These are phyloP conservation scores for Cercis canadensis DNA, from an alignment of 306 rosid genomes.

Conservation along the genomic window DNA sequence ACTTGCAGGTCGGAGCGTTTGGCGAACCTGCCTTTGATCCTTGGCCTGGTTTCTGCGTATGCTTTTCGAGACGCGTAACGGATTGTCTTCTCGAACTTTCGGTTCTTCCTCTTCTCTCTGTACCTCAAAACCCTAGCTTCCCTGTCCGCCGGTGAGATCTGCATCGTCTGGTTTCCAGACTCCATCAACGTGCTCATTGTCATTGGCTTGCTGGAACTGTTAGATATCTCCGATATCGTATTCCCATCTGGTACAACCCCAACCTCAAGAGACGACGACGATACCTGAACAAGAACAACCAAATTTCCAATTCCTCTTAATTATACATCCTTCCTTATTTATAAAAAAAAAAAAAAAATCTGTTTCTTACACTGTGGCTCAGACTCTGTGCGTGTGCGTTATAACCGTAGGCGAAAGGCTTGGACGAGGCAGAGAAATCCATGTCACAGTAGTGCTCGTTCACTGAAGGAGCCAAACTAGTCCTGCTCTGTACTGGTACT, in stretches of 20 bases:
- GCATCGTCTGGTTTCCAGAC: constrained; percentile 47
- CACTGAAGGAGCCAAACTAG: constrained; percentile 25
- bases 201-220: constrained; percentile 45
- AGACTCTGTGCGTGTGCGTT: constrained; percentile 53
- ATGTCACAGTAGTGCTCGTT: constrained; percentile 52
- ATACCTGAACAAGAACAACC: constrained; percentile 54
- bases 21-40: constrained; percentile 96
- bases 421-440: constrained; percentile 49
- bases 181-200: constrained; percentile 17
- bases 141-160: constrained; percentile 75
- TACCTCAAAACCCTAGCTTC: constrained; percentile 96
- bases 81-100: constrained; percentile 96
- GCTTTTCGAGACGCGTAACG: constrained; percentile 96
- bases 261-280: constrained; percentile 81
- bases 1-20: constrained; percentile 66
- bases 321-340: neutral
- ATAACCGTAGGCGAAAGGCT: constrained; percentile 61
- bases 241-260: constrained; percentile 84
- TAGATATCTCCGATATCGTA: constrained; percentile 61
- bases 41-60: constrained; percentile 90
- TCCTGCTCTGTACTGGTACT: constrained; percentile 72
- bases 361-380: constrained; percentile 79
- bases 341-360: neutral
- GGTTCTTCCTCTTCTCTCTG: constrained; percentile 94
- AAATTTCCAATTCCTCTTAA: neutral